Evolutionary conservation across 805 yeast genomes (phyloP), one percentile per base, ranked within the genome.

Genomic region (Naumovozyma baii): DNA sequence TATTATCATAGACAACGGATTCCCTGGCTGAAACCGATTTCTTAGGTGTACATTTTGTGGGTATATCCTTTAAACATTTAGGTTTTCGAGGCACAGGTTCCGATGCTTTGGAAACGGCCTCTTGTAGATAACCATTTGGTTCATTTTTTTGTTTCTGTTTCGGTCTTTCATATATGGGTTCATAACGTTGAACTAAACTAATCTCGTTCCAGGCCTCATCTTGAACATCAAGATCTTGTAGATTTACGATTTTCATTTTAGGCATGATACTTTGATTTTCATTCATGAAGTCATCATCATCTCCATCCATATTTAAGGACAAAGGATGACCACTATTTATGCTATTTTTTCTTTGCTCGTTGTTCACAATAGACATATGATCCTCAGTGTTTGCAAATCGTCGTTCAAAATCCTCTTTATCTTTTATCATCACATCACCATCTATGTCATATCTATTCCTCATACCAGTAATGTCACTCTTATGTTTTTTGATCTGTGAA

Each of bases 211-310:
- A 50, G 33, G 44, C 47, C 1, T 37, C 14, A 35, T 48, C 55
- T 13, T 43, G 38, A 28, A 59, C 30, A 34, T 57, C 57, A 25
- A 59, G 39, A 36, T 59, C 62, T 5, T 42, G 42, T 35, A 51
- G 33, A 32, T 53, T 53, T 26, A 48, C 31, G 18, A 48, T 29
- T 20, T 46, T 44, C 31, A 54, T 36, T 32, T 40, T 36, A 17
- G 51, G 51, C 15, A 7, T 15, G 20, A 4, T 33, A 33, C 15
- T 26, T 14, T 3, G 20, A n/a, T 16, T 20, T 14, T 32, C 5
- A 14, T 33, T 19, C 13, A 20, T 13, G 17, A 8, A 17, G 18
- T 37, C 29, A 22, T 29, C 36, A 34, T 36, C 26, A 32, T 38
- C 31, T 18, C 10, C 10, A 7, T 16, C 31, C 29, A 18, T 29